phyloP scores from a whole-genome alignment of 2,329 filamentous ascomycete species.

The Penicillium sumatraense region DNA sequence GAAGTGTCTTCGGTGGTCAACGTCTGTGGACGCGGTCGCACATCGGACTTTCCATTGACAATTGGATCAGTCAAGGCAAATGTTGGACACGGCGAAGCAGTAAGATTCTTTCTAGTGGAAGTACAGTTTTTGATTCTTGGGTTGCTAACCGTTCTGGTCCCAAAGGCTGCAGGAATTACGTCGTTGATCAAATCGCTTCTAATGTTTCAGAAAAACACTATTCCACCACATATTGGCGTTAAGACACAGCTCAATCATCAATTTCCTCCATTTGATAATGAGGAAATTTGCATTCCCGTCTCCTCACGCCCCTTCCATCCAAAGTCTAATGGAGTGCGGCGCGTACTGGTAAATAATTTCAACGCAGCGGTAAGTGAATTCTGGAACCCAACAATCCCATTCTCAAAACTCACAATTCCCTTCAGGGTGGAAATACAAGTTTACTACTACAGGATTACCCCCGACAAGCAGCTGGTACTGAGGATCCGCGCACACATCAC shows the following conservation, averaged over 20 bases:
- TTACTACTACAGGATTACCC: slow-evolving; percentile 67
- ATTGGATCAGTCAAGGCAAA: slow-evolving; percentile 40
- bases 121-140: too few species aligned
- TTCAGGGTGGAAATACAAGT: slow-evolving; percentile 66
- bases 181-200: slow-evolving; percentile 65
- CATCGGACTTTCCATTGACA: slow-evolving; percentile 9
- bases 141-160: too few species aligned
- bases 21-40: slow-evolving; percentile 47
- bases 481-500: slow-evolving; percentile 60
- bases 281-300: slow-evolving; percentile 37
- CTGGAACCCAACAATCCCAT: too few species aligned
- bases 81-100: slow-evolving; percentile 53
- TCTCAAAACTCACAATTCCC: too few species aligned
- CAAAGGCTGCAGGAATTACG: slow-evolving; percentile 29
- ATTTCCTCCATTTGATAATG: slow-evolving; percentile 37
- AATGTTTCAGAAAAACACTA: slow-evolving; percentile 66
- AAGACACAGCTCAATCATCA: slow-evolving; percentile 52
- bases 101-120: neutral
- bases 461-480: slow-evolving; percentile 14
- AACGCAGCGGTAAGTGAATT: slow-evolving; percentile 55
- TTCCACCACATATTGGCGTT: slow-evolving; percentile 71
- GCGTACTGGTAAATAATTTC: slow-evolving; percentile 66
- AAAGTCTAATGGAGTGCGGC: neutral
- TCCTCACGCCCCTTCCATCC: too few species aligned
- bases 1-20: slow-evolving; percentile 43